phyloP scores from a whole-genome alignment of 768 basidiomycete genomes.

The Filobasidium wieringae region DNA sequence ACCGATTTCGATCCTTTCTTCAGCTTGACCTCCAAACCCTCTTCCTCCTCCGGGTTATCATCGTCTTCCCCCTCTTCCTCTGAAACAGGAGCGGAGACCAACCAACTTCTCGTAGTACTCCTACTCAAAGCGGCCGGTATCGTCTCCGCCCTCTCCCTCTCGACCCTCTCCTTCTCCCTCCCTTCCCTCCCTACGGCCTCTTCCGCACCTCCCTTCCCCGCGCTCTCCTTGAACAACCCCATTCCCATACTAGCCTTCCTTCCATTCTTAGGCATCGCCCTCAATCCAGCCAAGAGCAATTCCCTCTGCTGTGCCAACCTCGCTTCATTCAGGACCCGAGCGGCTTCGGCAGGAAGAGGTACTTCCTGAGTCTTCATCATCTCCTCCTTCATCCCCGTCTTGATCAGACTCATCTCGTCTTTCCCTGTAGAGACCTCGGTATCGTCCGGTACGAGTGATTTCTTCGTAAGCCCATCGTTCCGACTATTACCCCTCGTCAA shows the following conservation, averaged over 20 bases:
- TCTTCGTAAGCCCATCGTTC: not conserved
- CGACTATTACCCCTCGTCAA: not conserved
- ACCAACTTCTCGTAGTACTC: not conserved
- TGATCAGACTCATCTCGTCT: not conserved
- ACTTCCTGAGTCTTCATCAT: slow-evolving; percentile 22
- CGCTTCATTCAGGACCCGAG: slow-evolving; percentile 27
- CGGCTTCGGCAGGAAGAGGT: slow-evolving; percentile 28
- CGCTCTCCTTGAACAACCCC: slow-evolving; percentile 40
- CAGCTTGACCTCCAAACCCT: not conserved
- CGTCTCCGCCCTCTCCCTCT: slow-evolving; percentile 5
- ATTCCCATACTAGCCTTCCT: slow-evolving; percentile 41
- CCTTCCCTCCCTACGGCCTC: slow-evolving; percentile 1
- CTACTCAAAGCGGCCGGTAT: not conserved
- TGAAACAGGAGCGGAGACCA: not conserved
- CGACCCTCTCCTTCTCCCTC: slow-evolving; percentile 12
- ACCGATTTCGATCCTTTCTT: not conserved
- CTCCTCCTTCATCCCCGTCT: slow-evolving; percentile 13
- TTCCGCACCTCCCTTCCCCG: slow-evolving; percentile 16
- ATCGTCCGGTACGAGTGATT: not conserved
- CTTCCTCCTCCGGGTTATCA: not conserved
- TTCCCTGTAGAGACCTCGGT: not conserved
- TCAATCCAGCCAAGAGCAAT: slow-evolving; percentile 11
- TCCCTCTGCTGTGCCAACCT: slow-evolving; percentile 20
- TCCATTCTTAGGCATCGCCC: slow-evolving; percentile 23
- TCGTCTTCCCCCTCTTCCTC: not conserved